Evolutionary conservation across 2,329 filamentous ascomycete genomes (phyloP), one percentile per base, ranked within the genome.

Genomic region (Xylaria digitata): DNA sequence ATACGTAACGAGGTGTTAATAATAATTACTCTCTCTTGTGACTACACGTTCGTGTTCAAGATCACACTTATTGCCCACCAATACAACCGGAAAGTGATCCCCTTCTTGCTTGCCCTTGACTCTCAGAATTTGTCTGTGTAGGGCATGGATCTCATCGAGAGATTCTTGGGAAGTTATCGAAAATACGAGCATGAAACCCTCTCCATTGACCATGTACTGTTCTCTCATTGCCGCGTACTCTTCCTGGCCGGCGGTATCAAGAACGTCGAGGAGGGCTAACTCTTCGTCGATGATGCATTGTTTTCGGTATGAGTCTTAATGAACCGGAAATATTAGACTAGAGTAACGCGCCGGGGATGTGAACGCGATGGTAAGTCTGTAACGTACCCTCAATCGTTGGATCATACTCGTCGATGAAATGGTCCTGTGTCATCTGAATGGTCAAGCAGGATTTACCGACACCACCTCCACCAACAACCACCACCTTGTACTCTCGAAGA

Each of bases 11-110:
- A 71, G 68, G 42, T 61, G 60, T 17, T 7, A 26, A 2, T 62
- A 42, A 43, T 50, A 65, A 57, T 71, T 87, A 97, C 95, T 95
- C 89, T 96, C 90, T 84, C 91, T 90, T 71, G 93, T 92, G 67
- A 99, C 96, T 76, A 95, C 92, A 78, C 96, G 89, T 83, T 99
- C 95, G 75, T 86, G 86, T 78, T 97, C 95, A 80, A 99, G 84
- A 93, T 99, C 96, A 83, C 95, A 97, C 87, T 99, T 99, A 89
- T 99, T 99, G 75, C 94, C 96, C 48, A 98, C 96, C 52, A 99
- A 92, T 65, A 98, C 97, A 85, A 99, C 98, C 75, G 96, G 96
- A 85, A 99, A 99, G 81, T 97, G 97, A 83, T 99, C 96, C 21
- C 73, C 74, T 50, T 75, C 72, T 43, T 75, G 73, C 89, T 97